phyloP scores from a whole-genome alignment of 768 basidiomycete genomes.

The Hericium rajendrae region DNA sequence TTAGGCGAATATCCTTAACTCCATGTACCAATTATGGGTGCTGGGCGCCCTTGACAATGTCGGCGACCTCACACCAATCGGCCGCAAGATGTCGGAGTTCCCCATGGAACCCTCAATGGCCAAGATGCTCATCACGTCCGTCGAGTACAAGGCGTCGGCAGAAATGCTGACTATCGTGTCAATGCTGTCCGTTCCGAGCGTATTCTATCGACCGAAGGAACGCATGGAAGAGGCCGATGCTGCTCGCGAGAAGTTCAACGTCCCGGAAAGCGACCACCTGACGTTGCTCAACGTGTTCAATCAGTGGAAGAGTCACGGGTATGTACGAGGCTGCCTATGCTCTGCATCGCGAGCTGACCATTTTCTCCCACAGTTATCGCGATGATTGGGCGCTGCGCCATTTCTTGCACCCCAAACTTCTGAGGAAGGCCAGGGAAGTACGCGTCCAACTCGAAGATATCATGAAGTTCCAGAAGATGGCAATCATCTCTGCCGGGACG shows the following conservation, averaged over 20 bases:
- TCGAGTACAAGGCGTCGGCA: conserved; percentile 84
- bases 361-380: conserved; percentile 47
- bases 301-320: conserved; percentile 97
- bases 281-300: conserved; percentile 94
- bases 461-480: conserved; percentile 99
- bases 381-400: conserved; percentile 95
- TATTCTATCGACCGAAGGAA: conserved; percentile 96
- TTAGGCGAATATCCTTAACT: conserved; percentile 93
- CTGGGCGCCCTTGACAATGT: conserved; percentile 95
- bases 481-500: conserved; percentile 81
- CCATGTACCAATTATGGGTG: conserved; percentile 99
- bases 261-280: conserved; percentile 95
- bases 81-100: conserved; percentile 97
- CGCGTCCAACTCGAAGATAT: conserved; percentile 95
- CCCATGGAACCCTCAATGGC: conserved; percentile 99
- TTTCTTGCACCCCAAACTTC: conserved; percentile 92
- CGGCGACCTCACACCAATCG: conserved; percentile 87
- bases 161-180: conserved; percentile 99
- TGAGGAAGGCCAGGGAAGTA: conserved; percentile 93
- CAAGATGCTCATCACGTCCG: conserved; percentile 95
- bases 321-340: conserved; percentile 18
- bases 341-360: too few relatives aligned
- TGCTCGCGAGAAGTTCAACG: conserved; percentile 95
- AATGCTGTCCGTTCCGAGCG: conserved; percentile 96
- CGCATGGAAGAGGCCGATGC: conserved; percentile 97